Base-by-base conservation (phyloP, 2,329 filamentous ascomycete genomes). In the Cercospora sp. region DNA sequence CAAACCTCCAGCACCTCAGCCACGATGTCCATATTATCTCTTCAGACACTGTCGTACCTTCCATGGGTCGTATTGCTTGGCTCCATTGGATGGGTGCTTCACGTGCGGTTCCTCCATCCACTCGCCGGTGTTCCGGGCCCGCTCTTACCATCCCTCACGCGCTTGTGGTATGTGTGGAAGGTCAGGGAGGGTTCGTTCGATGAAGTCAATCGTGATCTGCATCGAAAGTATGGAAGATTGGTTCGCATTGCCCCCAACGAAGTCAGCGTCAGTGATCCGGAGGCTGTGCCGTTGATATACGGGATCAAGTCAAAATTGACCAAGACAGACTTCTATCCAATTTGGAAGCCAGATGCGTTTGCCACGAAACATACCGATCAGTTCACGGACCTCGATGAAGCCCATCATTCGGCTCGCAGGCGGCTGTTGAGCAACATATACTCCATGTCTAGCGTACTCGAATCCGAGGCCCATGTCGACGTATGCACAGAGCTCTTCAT, bases 361-460 rank as follows among this genome's bases (percentile, higher is more conserved):
- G 48, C 48, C 23, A 53, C 48, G 23, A 63, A 63, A 31, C 28
- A 63, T 63, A 26, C 28, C 13, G 42, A 63, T 42, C 36, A 45
- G 23, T 63, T 63, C 60, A 63, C 30, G 13, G 36, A 63, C 13
- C 36, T 51, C 30, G 42, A 63, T 31, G 60, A 63, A 31, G 26
- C 42, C 13, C 60, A 30, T 45, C 42, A 53, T 18, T 13, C 36
- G 2, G 20, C 20, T 18, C 26, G 42, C 30, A 28, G 60, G 8
- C 42, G 60, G 31, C 13, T 63, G n/a, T 45, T 63, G 33, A 45
- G 28, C 26, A 63, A 63, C 26, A 10, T 63, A 3, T 63, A 63
- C 42, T 51, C 26, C 60, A 63, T 51, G 40, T 28, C 20, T 13
- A 63, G 36, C 18, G 28, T 53, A 2, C 42, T 63, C n/a, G 28